Evolutionary conservation across 352 stramenopile genomes (phyloP).

Genomic region (Pythium coloratum): DNA sequence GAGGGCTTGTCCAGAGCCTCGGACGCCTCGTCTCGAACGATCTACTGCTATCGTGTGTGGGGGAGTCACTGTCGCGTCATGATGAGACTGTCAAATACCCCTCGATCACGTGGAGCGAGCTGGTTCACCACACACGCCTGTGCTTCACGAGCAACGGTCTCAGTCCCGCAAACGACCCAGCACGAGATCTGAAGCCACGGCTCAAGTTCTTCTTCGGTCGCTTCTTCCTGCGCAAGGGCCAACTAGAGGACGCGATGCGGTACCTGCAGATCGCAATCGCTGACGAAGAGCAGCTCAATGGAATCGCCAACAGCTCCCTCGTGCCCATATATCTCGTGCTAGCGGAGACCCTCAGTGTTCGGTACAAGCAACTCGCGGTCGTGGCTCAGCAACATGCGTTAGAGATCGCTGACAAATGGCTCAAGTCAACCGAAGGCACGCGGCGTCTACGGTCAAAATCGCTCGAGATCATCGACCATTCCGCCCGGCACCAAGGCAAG

Average conservation of each 20-base stretch:
- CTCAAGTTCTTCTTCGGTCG: conserved; percentile 55
- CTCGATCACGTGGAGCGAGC: conserved; percentile 36
- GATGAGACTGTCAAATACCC: conserved; percentile 13
- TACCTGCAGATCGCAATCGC: conserved; percentile 49
- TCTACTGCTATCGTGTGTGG: background rate
- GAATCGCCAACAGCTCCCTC: conserved; percentile 29
- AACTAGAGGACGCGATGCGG: conserved; percentile 55
- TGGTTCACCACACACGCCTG: conserved; percentile 22
- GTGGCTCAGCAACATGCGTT: conserved; percentile 49
- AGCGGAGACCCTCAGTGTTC: conserved; percentile 50
- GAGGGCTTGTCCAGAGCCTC: conserved; percentile 37
- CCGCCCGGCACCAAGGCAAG: conserved; percentile 13
- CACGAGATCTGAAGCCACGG: conserved; percentile 34
- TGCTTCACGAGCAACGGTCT: background rate
- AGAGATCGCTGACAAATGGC: conserved; percentile 47
- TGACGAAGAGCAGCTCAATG: conserved; percentile 39
- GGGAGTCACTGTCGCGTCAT: background rate
- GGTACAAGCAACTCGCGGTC: conserved; percentile 49
- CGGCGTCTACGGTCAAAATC: conserved; percentile 42
- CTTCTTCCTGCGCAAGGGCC: conserved; percentile 50
- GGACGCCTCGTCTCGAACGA: background rate
- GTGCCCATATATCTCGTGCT: conserved; percentile 59
- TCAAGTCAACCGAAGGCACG: conserved; percentile 49
- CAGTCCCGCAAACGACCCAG: conserved; percentile 14
- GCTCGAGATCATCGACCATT: conserved; percentile 39